These are phyloP conservation scores for Emydomyces testavorans DNA, from an alignment of 2,329 filamentous ascomycete species.

Conservation along the genomic window DNA sequence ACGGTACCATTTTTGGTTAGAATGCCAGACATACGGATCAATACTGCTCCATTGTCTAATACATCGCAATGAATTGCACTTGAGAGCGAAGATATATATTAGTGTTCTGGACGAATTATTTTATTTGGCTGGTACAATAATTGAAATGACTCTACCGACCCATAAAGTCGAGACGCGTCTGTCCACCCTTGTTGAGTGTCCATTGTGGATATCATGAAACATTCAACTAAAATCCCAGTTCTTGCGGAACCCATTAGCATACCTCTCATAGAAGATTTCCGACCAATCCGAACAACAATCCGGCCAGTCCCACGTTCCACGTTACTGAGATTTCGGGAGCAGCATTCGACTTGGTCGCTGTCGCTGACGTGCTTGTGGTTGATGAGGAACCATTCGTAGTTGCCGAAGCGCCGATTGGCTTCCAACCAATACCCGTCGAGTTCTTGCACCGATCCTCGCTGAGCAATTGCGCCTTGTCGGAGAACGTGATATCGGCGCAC, in stretches of 20 bases:
- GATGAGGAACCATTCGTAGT: slow-evolving; percentile 4
- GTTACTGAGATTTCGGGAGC: not conserved
- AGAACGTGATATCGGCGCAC: slow-evolving; percentile 38
- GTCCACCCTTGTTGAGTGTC: not conserved
- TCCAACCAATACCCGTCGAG: slow-evolving; percentile 30
- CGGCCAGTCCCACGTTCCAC: not conserved
- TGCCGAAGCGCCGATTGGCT: slow-evolving; percentile 13
- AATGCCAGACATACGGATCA: too few relatives aligned
- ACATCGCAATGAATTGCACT: too few relatives aligned
- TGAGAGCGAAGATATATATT: not conserved
- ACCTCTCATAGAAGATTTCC: not conserved
- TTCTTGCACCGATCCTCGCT: slow-evolving; percentile 30
- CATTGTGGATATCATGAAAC: not conserved
- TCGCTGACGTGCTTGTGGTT: not conserved
- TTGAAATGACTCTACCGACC: not conserved
- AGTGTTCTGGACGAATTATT: not conserved
- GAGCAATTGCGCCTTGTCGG: slow-evolving; percentile 28
- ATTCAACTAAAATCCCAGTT: not conserved
- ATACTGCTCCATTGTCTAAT: too few relatives aligned
- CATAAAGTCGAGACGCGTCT: not conserved
- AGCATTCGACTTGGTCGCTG: slow-evolving; percentile 3
- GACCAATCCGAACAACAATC: not conserved
- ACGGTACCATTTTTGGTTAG: too few relatives aligned
- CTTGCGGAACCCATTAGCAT: not conserved
- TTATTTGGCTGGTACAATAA: not conserved